phyloP scores from a whole-genome alignment of 2,329 filamentous ascomycete species.

The Paraphaeosphaeria minitans region DNA sequence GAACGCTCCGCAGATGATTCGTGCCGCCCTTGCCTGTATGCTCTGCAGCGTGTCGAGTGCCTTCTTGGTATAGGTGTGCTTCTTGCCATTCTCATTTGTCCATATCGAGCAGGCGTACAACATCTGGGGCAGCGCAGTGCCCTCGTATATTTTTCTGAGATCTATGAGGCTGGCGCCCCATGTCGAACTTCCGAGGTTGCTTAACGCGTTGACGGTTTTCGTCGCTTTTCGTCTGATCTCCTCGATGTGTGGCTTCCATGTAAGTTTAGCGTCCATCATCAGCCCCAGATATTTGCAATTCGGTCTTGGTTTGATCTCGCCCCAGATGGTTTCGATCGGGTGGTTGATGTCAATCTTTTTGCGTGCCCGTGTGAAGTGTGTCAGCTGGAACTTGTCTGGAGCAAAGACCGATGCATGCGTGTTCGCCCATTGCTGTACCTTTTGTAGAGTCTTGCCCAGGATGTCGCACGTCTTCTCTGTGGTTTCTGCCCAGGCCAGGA shows the following conservation, averaged over 20 bases:
- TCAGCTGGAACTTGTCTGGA: conserved; percentile 37
- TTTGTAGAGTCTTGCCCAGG: conserved; percentile 19
- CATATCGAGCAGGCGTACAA: conserved; percentile 37
- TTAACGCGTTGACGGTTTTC: too few species aligned
- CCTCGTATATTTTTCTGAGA: conserved; percentile 33
- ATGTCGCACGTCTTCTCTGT: conserved; percentile 24
- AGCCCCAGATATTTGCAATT: too few species aligned
- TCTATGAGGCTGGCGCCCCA: conserved; percentile 23
- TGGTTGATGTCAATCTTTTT: conserved; percentile 18
- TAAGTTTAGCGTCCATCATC: too few species aligned
- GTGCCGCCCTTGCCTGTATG: conserved; percentile 27
- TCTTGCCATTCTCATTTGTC: conserved; percentile 22
- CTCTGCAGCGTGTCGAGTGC: conserved; percentile 19
- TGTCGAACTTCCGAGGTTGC: conserved; percentile 5
- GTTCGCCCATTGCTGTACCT: conserved; percentile 26
- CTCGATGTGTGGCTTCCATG: too few species aligned
- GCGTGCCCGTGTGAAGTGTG: conserved; percentile 28
- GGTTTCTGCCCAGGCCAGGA: conserved; percentile 22
- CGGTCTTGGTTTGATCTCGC: too few species aligned
- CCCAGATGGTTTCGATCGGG: conserved; percentile 5
- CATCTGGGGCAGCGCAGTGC: conserved; percentile 35
- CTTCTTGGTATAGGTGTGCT: conserved; percentile 20
- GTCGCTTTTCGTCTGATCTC: too few species aligned
- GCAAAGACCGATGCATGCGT: conserved; percentile 34
- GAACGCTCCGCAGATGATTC: conserved; percentile 29